Evolutionary conservation across 345 rosid genomes (phyloP), one percentile per base, ranked within the genome.

Genomic region (Citrus sinensis): DNA sequence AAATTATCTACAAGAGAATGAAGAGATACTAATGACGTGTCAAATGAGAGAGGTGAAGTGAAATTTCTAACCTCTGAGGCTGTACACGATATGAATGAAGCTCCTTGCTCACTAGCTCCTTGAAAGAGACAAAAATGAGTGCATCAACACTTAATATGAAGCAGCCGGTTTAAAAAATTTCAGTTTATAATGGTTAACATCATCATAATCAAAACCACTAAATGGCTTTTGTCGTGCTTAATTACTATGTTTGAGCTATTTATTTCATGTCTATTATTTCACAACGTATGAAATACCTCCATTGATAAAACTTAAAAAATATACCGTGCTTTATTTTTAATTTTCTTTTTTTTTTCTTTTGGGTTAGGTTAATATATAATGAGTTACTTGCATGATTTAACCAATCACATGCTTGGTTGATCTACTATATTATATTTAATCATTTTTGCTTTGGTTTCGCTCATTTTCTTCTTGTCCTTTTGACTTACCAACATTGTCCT

Each of bases 31-130:
- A 49, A 39, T n/a, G 17, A 16, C 9, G 1, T 19, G 5, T 9
- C 7, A 71, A 74, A 78, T 39, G 19, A 17, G 25, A 7, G 51
- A 54, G 37, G 5, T 7, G 10, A 78, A 76, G 39, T 24, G 32
- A 67, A 63, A 62, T 17, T 46, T 74, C 73, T 24, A 60, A 84
- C 84, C 80, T 84, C 29, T 32, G 25, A 56, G 55, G 75, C 55
- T 78, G 51, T 65, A 59, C 58, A 27, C 51, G 62, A 56, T 40
- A 79, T 20, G 67, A 40, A 71, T 70, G 72, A 72, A 80, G 67
- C 30, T 37, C 60, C 76, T 73, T 54, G 73, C 16, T 67, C 78
- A 69, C 82, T 46, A 13, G 17, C 51, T 68, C 61, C 74, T 40
- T 70, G 27, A 46, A 78, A 74, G 24, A 68, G 27, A 71, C 65